Base-by-base conservation (phyloP, 1,284 basidiomycete genomes). In the Polyporus tsugae region DNA sequence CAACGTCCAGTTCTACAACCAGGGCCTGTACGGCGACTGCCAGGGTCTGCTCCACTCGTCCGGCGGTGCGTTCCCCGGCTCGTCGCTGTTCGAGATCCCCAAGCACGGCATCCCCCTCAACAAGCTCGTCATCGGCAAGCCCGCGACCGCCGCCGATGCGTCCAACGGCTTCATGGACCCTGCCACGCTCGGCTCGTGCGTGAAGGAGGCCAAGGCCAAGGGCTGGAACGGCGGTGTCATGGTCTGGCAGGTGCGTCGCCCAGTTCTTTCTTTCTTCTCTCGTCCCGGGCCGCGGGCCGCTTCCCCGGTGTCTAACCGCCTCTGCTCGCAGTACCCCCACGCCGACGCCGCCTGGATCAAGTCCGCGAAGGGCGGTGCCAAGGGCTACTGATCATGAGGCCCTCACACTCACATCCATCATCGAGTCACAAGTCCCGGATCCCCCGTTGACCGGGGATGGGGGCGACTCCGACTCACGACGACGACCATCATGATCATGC, bases 121-220 rank as follows among this genome's bases (percentile, higher is more conserved):
- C 74, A 84, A 85, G 77, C 75, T 84, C 62, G 84, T 87, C 64
- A 87, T 91, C 64, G 90, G 90, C 2, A 91, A 91, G 78, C 90
- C 89, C 33, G 70, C 66, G 17, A 81, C 78, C 3, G 36, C 80
- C 6, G 44, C 49, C 6, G 75, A 81, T 11, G 88, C 88, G 74
- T 88, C 89, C 3, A 83, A 68, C 72, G 89, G 85, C 70, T 90
- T 83, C 75, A 89, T 91, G 66, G 77, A 78, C 42, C 79, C 89
- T 4, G 75, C 80, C 1, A 84, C 83, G 0, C 81, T 91, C 25
- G 88, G 89, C 22, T 76, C 75, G 1, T 91, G 90, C 73, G 77
- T 91, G 44, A 73, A 79, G 9, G 80, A 86, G 71, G 91, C 88
- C 1, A 84, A 86, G 75, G 77, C 75, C 19, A 72, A 82, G 70